Percentiles rank a stretch among this genome's conserved stretches.
Conservation (phyloP, 331 rosid genomes). For the Quercus tomentella region DNA sequence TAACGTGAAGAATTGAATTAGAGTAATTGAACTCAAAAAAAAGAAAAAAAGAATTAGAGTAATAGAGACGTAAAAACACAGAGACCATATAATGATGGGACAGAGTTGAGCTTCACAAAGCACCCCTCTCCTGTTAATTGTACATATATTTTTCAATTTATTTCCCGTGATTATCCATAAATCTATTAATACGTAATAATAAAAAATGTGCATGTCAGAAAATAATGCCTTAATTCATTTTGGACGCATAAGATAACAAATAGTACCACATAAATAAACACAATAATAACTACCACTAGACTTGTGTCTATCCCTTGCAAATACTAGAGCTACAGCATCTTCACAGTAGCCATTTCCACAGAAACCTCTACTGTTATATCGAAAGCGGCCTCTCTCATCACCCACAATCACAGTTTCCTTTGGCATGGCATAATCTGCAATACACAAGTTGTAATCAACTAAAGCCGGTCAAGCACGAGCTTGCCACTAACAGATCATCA, state of each 20-base stretch:
- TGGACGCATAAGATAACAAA: background rate
- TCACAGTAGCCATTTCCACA: constrained; percentile 25
- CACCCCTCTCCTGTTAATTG: background rate
- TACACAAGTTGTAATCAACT: constrained; percentile 7
- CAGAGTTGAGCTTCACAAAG: background rate
- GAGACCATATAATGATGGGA: too few relatives aligned
- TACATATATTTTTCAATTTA: background rate
- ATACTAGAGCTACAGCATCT: constrained; percentile 70
- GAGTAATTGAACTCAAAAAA: background rate
- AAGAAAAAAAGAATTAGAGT: background rate
- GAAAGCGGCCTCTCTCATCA: constrained; percentile 52
- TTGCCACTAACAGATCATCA: background rate
- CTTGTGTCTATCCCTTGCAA: constrained; percentile 57
- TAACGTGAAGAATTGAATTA: background rate
- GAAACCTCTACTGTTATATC: constrained; percentile 33
- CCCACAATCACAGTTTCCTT: constrained; percentile 71
- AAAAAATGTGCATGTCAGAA: background rate
- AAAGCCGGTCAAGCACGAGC: constrained; percentile 8
- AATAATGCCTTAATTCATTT: background rate
- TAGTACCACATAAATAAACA: constrained; percentile 6
- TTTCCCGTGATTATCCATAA: background rate
- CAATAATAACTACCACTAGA: constrained; percentile 40
- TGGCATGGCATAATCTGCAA: constrained; percentile 75
- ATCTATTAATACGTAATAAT: background rate
- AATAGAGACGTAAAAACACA: too few relatives aligned